A percentile compares a stretch with the other conserved stretches of the same genome.
phyloP scores from a whole-genome alignment of 805 yeast species.

The Zygosaccharomyces pseudorouxii region DNA sequence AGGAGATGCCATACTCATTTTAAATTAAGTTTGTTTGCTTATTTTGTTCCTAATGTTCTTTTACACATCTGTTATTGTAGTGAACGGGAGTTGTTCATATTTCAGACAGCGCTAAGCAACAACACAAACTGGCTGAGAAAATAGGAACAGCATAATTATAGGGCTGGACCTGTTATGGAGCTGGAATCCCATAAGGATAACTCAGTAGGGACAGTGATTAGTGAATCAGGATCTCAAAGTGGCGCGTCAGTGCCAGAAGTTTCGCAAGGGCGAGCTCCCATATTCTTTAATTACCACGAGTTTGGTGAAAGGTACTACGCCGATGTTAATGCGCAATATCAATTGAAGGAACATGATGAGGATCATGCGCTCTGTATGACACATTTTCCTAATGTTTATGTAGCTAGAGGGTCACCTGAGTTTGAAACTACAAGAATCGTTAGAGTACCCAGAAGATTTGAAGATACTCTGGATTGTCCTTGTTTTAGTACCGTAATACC shows the following conservation, averaged over 20 bases:
- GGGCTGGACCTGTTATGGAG: slow-evolving; percentile 1
- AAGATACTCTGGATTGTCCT: slow-evolving; percentile 41
- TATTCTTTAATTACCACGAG: slow-evolving; percentile 69
- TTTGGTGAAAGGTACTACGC: slow-evolving; percentile 39
- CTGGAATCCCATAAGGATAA: slow-evolving; percentile 1
- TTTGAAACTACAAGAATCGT: slow-evolving; percentile 51
- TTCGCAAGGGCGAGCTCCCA: slow-evolving; percentile 20
- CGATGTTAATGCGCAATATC: slow-evolving; percentile 12
- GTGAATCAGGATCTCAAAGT: slow-evolving; percentile 13
- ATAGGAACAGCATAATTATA: not conserved
- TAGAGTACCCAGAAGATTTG: slow-evolving; percentile 54
- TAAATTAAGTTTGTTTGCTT: not conserved
- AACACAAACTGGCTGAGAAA: not conserved
- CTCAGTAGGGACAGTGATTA: slow-evolving; percentile 15
- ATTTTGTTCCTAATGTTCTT: not conserved
- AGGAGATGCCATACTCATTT: slow-evolving; percentile 15
- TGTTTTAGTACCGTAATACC: slow-evolving; percentile 53
- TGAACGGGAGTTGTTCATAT: slow-evolving; percentile 1
- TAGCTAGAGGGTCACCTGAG: slow-evolving; percentile 27
- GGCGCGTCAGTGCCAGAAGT: slow-evolving; percentile 4
- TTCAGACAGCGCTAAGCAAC: not conserved
- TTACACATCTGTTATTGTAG: not conserved
- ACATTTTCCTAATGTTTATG: slow-evolving; percentile 63
- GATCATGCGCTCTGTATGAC: slow-evolving; percentile 45
- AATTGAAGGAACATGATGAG: slow-evolving; percentile 26